Evolutionary conservation across 1,139 yeast genomes (phyloP).

Genomic region (Taiozyma onychis): DNA sequence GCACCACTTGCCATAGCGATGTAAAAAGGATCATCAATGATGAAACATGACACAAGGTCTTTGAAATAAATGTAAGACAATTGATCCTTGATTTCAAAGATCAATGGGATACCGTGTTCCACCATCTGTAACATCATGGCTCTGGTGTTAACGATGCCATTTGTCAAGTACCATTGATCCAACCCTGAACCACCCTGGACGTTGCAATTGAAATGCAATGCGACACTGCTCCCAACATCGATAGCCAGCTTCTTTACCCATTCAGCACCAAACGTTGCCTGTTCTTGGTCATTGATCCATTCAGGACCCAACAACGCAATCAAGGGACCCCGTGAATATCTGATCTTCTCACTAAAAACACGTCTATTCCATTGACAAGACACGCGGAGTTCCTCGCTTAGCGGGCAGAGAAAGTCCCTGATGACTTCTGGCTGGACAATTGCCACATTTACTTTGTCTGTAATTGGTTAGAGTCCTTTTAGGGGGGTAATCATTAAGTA

Average conservation of each 20-base stretch:
- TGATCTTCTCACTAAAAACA: neutral
- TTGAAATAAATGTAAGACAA: constrained; percentile 40
- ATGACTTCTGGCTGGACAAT: constrained; percentile 39
- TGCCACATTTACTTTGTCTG: constrained; percentile 1
- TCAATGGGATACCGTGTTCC: constrained; percentile 32
- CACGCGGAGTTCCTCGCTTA: neutral
- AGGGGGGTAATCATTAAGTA: neutral
- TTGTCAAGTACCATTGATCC: constrained; percentile 17
- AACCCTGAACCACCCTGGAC: neutral
- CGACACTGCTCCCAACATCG: neutral
- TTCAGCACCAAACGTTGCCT: neutral
- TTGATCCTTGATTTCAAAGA: constrained; percentile 37
- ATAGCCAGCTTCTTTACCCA: neutral
- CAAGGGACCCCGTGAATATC: neutral
- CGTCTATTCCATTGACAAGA: neutral
- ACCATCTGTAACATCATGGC: constrained; percentile 33
- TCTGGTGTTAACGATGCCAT: constrained; percentile 38
- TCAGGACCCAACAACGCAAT: neutral
- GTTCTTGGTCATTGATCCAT: neutral
- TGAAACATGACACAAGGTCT: constrained; percentile 36
- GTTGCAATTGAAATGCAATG: neutral
- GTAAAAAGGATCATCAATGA: constrained; percentile 24
- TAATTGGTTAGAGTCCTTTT: neutral
- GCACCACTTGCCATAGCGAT: neutral
- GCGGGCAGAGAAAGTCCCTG: constrained; percentile 36